Conservation (phyloP, 768 basidiomycete genomes). For the Termitomyces sp. region DNA sequence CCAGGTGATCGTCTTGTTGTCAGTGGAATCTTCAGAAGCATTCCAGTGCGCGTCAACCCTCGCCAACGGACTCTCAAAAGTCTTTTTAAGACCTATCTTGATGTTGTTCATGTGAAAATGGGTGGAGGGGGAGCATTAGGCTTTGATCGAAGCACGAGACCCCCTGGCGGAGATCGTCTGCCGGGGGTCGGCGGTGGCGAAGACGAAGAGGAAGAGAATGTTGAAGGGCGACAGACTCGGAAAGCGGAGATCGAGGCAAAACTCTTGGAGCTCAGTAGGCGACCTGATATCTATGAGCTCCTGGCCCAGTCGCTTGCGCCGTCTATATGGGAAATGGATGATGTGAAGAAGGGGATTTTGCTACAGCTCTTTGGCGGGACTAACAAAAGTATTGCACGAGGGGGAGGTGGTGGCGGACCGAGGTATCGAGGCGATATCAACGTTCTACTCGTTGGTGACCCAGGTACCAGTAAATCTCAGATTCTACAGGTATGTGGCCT, state of each 20-base stretch:
- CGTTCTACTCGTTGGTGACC: conserved; percentile 94
- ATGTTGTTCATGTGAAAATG: conserved; percentile 87
- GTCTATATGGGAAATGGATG: conserved; percentile 97
- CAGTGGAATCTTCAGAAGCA: conserved; percentile 91
- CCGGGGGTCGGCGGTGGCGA: conserved; percentile 69
- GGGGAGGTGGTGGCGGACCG: conserved; percentile 94
- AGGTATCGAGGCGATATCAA: conserved; percentile 98
- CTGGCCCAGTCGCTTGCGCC: conserved; percentile 86
- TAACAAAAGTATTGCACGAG: conserved; percentile 89
- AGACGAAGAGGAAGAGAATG: conserved; percentile 56
- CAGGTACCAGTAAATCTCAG: conserved; percentile 95
- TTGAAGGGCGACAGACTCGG: conserved; percentile 37
- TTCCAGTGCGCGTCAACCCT: conserved; percentile 94
- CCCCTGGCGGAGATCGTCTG: conserved; percentile 60
- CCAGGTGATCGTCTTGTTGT: conserved; percentile 91
- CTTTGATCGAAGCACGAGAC: conserved; percentile 74
- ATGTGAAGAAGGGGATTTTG: conserved; percentile 97
- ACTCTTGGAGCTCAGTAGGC: conserved; percentile 63
- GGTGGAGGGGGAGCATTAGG: conserved; percentile 69
- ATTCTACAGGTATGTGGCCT: conserved; percentile 68
- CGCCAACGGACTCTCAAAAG: conserved; percentile 89
- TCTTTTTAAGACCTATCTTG: conserved; percentile 96
- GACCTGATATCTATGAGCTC: conserved; percentile 82
- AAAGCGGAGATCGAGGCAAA: conserved; percentile 77
- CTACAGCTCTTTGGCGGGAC: conserved; percentile 97